A percentile compares a stretch with the other conserved stretches of the same genome.
Conservation (phyloP, 805 yeast species). For the Candida ficus region DNA sequence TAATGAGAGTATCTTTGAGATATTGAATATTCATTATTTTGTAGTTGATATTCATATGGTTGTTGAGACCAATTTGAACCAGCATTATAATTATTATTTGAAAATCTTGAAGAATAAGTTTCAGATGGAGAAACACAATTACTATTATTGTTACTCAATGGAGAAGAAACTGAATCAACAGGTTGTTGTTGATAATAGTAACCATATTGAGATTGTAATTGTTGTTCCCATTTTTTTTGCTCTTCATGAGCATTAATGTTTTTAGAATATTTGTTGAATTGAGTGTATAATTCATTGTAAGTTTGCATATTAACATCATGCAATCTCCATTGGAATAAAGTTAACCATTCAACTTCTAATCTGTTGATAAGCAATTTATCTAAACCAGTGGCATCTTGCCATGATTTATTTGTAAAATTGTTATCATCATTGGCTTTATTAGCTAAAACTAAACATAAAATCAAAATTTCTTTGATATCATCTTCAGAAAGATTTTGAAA, state of each 20-base stretch:
- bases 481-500: conserved; percentile 28
- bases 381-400: conserved; percentile 95
- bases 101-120: conserved; percentile 10
- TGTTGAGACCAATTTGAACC: conserved; percentile 2
- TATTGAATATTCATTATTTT: conserved; percentile 4
- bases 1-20: conserved; percentile 12
- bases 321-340: conserved; percentile 54
- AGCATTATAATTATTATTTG: conserved; percentile 7
- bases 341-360: conserved; percentile 69
- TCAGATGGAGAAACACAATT: conserved; percentile 15
- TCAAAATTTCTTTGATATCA: conserved; percentile 48
- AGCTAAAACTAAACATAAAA: conserved; percentile 72
- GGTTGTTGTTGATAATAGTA: conserved; percentile 7
- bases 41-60: conserved; percentile 4
- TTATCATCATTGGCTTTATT: conserved; percentile 96
- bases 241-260: conserved; percentile 20
- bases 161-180: conserved; percentile 21
- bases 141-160: conserved; percentile 10
- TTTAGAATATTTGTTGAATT: conserved; percentile 21
- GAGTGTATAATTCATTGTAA: conserved; percentile 19
- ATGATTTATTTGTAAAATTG: conserved; percentile 89
- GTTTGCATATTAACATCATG: conserved; percentile 30
- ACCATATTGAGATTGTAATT: conserved; percentile 6
- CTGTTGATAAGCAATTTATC: conserved; percentile 52
- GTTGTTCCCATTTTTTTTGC: conserved; percentile 13